phyloP scores from a whole-genome alignment of 2,329 filamentous ascomycete genomes.

The Blumeria hordei region DNA sequence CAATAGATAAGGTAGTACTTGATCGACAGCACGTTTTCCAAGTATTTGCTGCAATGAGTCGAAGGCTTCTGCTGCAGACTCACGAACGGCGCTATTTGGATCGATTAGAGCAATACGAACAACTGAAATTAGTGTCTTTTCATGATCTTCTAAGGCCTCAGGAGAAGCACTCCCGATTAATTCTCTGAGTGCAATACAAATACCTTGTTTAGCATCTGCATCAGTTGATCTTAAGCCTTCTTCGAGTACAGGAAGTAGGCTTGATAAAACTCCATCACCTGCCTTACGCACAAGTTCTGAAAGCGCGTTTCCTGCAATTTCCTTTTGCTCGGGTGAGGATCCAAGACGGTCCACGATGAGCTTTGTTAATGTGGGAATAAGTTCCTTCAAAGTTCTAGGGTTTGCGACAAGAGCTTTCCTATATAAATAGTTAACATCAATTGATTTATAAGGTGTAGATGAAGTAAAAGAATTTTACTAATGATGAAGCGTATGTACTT shows the following conservation, averaged over 20 bases:
- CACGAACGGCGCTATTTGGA: slow-evolving; percentile 67
- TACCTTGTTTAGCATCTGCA: slow-evolving; percentile 84
- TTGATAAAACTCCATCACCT: slow-evolving; percentile 76
- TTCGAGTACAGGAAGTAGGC: slow-evolving; percentile 71
- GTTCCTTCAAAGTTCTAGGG: slow-evolving; percentile 77
- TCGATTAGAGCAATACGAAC: slow-evolving; percentile 85
- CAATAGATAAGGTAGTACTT: slow-evolving; percentile 80
- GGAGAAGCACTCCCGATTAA: slow-evolving; percentile 72
- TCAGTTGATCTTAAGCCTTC: slow-evolving; percentile 80
- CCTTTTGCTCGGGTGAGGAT: slow-evolving; percentile 93
- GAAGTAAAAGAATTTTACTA: too few species aligned
- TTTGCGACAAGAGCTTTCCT: slow-evolving; percentile 26
- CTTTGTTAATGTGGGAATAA: slow-evolving; percentile 83
- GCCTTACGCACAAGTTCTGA: slow-evolving; percentile 94
- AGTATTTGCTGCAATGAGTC: slow-evolving; percentile 83
- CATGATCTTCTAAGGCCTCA: slow-evolving; percentile 78
- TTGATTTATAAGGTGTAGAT: too few species aligned
- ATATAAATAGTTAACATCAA: neutral
- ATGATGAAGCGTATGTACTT: neutral
- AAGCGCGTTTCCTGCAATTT: slow-evolving; percentile 90
- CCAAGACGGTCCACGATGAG: slow-evolving; percentile 83
- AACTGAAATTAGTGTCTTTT: slow-evolving; percentile 84
- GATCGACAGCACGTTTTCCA: slow-evolving; percentile 83
- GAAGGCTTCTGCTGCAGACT: slow-evolving; percentile 91
- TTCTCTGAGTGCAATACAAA: slow-evolving; percentile 86